Percentiles rank a stretch among this genome's conserved stretches.
phyloP scores from a whole-genome alignment of 257 asterid genomes.

The Paraleonurus japonicus region DNA sequence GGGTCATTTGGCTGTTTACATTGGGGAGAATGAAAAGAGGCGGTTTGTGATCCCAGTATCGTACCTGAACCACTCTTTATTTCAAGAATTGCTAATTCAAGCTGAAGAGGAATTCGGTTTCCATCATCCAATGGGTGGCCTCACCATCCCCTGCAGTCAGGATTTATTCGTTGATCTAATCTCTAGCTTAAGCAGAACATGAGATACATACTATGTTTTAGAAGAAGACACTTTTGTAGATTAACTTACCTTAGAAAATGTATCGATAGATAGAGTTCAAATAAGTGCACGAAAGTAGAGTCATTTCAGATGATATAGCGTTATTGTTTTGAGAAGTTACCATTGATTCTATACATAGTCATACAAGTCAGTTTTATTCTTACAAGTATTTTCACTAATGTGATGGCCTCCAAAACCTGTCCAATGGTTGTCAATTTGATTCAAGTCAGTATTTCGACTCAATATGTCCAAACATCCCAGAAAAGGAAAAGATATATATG shows the following conservation, averaged over 20 bases:
- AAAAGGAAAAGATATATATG: too few relatives aligned
- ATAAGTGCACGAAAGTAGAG: too few relatives aligned
- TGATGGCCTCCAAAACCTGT: not conserved
- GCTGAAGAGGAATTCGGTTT: not conserved
- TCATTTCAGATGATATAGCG: not conserved
- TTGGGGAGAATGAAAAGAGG: not conserved
- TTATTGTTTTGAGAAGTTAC: not conserved
- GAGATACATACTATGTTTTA: too few relatives aligned
- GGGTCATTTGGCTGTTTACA: not conserved
- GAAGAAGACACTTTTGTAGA: not conserved
- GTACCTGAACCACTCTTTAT: not conserved
- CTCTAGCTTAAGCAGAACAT: not conserved
- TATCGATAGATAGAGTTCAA: not conserved
- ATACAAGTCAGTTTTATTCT: not conserved
- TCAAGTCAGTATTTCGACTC: too few relatives aligned
- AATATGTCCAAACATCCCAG: too few relatives aligned
- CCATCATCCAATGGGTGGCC: not conserved
- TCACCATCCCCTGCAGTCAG: not conserved
- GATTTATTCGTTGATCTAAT: constrained; percentile 22
- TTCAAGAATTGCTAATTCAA: not conserved
- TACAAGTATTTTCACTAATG: not conserved
- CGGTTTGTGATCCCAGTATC: not conserved
- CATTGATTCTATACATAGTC: not conserved
- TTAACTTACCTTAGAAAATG: not conserved
- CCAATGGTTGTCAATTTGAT: not conserved